phyloP scores from a whole-genome alignment of 176 grass and related monocot genomes.

The Oryza meridionalis region DNA sequence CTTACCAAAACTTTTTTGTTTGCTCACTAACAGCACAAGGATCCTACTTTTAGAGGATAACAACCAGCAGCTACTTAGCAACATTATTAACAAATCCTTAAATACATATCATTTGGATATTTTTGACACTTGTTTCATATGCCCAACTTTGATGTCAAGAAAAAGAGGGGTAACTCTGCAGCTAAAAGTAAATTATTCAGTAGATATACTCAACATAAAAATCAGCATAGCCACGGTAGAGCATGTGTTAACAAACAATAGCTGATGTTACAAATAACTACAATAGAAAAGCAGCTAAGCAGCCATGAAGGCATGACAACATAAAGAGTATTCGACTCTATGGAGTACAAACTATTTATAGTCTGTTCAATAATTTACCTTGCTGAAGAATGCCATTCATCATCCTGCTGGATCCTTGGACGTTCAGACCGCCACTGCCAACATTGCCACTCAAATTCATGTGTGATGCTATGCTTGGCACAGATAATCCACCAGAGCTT shows the following conservation, averaged over 20 bases:
- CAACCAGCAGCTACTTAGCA: conserved; percentile 4
- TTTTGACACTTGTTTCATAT: conserved; percentile 6
- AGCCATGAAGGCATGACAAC: neutral
- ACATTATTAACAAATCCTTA: neutral
- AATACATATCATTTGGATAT: neutral
- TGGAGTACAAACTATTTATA: conserved; percentile 4
- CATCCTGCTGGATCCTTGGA: conserved; percentile 85
- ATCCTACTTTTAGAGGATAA: conserved; percentile 23
- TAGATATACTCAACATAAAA: conserved; percentile 1
- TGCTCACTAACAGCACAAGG: neutral
- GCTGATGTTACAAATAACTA: neutral
- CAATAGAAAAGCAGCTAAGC: neutral
- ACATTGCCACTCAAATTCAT: conserved; percentile 72
- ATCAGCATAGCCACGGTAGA: neutral
- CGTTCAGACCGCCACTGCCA: conserved; percentile 65
- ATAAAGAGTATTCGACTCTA: conserved; percentile 15
- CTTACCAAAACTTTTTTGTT: neutral
- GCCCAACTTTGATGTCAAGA: neutral
- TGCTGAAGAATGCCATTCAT: conserved; percentile 82
- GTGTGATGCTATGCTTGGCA: conserved; percentile 68
- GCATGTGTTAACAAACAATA: conserved; percentile 8
- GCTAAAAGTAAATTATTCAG: neutral
- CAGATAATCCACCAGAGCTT: conserved; percentile 67
- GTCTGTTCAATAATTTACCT: conserved; percentile 54
- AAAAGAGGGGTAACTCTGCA: neutral